phyloP scores from a whole-genome alignment of 345 rosid species.

The Populus alba region DNA sequence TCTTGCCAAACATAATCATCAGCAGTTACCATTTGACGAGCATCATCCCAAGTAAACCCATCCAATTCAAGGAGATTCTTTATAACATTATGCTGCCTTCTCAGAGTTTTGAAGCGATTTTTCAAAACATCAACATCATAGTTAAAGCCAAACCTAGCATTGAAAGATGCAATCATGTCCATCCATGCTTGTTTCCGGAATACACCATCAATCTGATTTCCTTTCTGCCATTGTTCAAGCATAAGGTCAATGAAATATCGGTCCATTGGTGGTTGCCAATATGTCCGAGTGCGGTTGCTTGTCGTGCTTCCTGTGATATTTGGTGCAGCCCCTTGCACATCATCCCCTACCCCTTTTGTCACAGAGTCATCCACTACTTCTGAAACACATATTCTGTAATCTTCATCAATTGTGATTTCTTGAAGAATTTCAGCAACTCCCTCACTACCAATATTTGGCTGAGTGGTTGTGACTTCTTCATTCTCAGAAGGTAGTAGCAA shows the following conservation, averaged over 20 bases:
- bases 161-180: conserved; percentile 67
- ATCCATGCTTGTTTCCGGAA: conserved; percentile 80
- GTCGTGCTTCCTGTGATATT: conserved; percentile 12
- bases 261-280: conserved; percentile 93
- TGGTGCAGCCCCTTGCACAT: conserved; percentile 15
- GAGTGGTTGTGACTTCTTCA: conserved; percentile 4
- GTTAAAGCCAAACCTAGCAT: conserved; percentile 59
- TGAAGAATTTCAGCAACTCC: conserved; percentile 29
- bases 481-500: conserved; percentile 21
- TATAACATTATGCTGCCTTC: conserved; percentile 64
- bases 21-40: conserved; percentile 80
- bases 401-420: conserved; percentile 37
- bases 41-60: conserved; percentile 81
- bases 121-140: conserved; percentile 67
- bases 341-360: conserved; percentile 31
- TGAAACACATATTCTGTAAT: conserved; percentile 19
- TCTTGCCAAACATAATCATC: conserved; percentile 87
- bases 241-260: conserved; percentile 68
- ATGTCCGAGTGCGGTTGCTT: conserved; percentile 50
- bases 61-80: conserved; percentile 64
- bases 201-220: conserved; percentile 73
- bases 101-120: conserved; percentile 77
- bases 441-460: conserved; percentile 21
- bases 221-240: conserved; percentile 70
- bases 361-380: conserved; percentile 17